These are phyloP conservation scores for Epithele typhae DNA, from an alignment of 768 basidiomycete genomes.

Conservation along the genomic window DNA sequence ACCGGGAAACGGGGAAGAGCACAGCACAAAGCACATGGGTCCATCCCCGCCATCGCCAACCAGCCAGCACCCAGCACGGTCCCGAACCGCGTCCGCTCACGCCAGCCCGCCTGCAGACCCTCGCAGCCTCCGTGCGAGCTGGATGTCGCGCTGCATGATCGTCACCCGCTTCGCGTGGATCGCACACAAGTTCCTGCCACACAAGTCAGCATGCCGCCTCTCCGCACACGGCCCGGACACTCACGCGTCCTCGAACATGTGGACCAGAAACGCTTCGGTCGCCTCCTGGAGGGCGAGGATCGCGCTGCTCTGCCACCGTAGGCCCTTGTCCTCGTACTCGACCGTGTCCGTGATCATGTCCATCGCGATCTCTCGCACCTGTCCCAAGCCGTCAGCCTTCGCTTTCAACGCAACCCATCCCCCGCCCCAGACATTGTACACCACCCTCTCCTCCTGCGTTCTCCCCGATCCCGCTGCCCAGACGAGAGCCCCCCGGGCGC, in stretches of 20 bases:
- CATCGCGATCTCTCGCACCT: slow-evolving; percentile 94
- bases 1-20: too few species aligned
- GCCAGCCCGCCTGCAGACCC: slow-evolving; percentile 82
- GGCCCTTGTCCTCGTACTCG: slow-evolving; percentile 49
- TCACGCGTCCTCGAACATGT: slow-evolving; percentile 97
- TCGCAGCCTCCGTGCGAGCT: slow-evolving; percentile 91
- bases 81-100: slow-evolving; percentile 19
- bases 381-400: neutral
- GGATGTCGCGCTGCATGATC: slow-evolving; percentile 96
- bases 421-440: neutral
- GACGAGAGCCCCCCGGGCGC: too few species aligned
- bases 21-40: too few species aligned
- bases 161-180: slow-evolving; percentile 98
- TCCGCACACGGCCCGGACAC: slow-evolving; percentile 33
- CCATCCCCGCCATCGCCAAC: too few species aligned
- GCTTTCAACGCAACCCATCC: neutral
- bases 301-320: slow-evolving; percentile 96
- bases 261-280: slow-evolving; percentile 90
- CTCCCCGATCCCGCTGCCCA: too few species aligned
- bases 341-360: slow-evolving; percentile 83
- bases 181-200: slow-evolving; percentile 83
- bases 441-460: too few species aligned
- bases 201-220: neutral
- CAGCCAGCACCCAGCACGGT: too few species aligned
- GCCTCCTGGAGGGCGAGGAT: slow-evolving; percentile 94